A percentile compares a stretch with the other conserved stretches of the same genome.
These are phyloP conservation scores for Sarcomyxa edulis DNA, from an alignment of 768 basidiomycete species.

Conservation along the genomic window DNA sequence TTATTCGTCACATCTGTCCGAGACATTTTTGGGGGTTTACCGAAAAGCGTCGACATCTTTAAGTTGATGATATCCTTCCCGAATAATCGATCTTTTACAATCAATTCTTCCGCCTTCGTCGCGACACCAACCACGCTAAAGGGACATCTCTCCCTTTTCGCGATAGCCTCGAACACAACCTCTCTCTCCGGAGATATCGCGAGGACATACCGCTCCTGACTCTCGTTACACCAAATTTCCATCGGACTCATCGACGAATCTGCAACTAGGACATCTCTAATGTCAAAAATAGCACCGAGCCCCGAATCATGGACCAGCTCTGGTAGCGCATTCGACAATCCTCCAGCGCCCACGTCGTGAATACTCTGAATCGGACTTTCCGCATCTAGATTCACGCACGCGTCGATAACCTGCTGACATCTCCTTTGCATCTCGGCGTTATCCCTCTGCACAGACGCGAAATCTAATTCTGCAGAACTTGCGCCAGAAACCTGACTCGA, in stretches of 20 bases:
- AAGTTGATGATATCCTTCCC: slow-evolving; percentile 78
- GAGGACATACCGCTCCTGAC: slow-evolving; percentile 95
- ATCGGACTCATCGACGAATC: slow-evolving; percentile 96
- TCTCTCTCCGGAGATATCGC: slow-evolving; percentile 70
- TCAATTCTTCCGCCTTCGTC: slow-evolving; percentile 72
- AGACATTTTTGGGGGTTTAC: slow-evolving; percentile 91
- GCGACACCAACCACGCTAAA: slow-evolving; percentile 90
- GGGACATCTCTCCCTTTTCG: slow-evolving; percentile 86
- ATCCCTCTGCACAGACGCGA: slow-evolving; percentile 95
- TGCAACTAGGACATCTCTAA: slow-evolving; percentile 87
- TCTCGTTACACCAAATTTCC: slow-evolving; percentile 99
- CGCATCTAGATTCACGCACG: slow-evolving; percentile 58
- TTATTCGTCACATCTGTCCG: slow-evolving; percentile 55
- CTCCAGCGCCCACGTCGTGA: slow-evolving; percentile 98
- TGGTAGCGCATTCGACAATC: slow-evolving; percentile 92
- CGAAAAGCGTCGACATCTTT: slow-evolving; percentile 93
- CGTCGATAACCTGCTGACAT: slow-evolving; percentile 96
- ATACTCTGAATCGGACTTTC: slow-evolving; percentile 88
- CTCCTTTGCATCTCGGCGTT: slow-evolving; percentile 98
- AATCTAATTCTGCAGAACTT: slow-evolving; percentile 90
- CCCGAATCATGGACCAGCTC: slow-evolving; percentile 95
- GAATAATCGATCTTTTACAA: slow-evolving; percentile 86
- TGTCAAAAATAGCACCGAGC: slow-evolving; percentile 91
- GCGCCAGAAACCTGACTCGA: slow-evolving; percentile 91
- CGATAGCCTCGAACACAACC: slow-evolving; percentile 66